Percentiles rank a stretch among this genome's conserved stretches.
Evolutionary conservation across 2,329 filamentous ascomycete species (phyloP).

Genomic region (Lecanicillium sp.): DNA sequence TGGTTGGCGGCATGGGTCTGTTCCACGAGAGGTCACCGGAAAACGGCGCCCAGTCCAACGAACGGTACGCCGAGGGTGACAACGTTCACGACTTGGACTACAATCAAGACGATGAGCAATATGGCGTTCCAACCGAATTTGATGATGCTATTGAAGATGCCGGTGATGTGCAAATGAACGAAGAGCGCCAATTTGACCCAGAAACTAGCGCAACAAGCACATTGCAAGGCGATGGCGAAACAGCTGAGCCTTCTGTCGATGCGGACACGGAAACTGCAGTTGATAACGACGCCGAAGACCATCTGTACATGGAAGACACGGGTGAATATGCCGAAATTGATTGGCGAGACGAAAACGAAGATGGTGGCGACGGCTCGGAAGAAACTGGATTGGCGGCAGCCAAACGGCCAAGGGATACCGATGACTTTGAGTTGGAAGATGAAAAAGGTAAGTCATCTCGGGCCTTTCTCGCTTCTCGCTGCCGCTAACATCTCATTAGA

Average conservation of each 20-base stretch:
- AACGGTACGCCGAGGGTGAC: constrained; percentile 12
- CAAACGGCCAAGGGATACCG: constrained; percentile 21
- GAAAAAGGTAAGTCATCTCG: constrained; percentile 19
- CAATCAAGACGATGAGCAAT: constrained; percentile 12
- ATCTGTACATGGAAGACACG: constrained; percentile 10
- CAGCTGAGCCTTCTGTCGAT: constrained; percentile 15
- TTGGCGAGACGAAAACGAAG: constrained; percentile 20
- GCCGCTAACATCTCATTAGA: constrained; percentile 30
- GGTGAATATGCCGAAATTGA: constrained; percentile 20
- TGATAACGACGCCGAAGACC: constrained; percentile 15
- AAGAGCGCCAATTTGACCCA: constrained; percentile 12
- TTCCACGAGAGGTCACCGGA: background rate
- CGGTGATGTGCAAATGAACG: constrained; percentile 13
- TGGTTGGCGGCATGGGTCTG: too few species aligned
- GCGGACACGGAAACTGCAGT: constrained; percentile 13
- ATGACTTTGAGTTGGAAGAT: constrained; percentile 22
- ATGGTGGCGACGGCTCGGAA: constrained; percentile 13
- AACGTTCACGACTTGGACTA: background rate
- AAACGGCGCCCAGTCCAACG: constrained; percentile 10
- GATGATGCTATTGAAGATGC: constrained; percentile 4
- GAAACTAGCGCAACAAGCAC: constrained; percentile 23
- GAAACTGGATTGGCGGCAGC: constrained; percentile 14
- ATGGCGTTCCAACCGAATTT: constrained; percentile 3
- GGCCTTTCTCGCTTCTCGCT: background rate
- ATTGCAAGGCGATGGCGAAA: constrained; percentile 23